Conservation (phyloP, 2,329 filamentous ascomycete genomes). For the Nigrospora sphaerica region DNA sequence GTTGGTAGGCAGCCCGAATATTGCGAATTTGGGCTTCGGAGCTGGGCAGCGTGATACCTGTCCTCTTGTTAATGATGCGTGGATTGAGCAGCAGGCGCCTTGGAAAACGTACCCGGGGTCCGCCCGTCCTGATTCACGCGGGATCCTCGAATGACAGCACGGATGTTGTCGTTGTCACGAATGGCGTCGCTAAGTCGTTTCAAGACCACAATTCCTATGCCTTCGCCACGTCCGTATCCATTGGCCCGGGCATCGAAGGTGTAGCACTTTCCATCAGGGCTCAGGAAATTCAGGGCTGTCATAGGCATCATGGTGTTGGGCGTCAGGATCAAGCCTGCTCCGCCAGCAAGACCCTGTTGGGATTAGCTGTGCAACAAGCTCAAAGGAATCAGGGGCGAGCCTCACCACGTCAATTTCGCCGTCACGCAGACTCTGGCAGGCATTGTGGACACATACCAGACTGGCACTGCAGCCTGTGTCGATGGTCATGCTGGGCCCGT, state of each 20-base stretch:
- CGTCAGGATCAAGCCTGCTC: constrained; percentile 45
- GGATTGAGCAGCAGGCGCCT: neutral
- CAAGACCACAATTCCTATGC: constrained; percentile 50
- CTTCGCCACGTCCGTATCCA: constrained; percentile 60
- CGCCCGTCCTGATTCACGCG: constrained; percentile 51
- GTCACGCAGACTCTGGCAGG: constrained; percentile 25
- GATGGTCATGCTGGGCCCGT: constrained; percentile 32
- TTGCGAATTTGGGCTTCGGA: constrained; percentile 41
- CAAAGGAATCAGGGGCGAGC: neutral
- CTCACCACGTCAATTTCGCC: constrained; percentile 21
- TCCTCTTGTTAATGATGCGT: neutral
- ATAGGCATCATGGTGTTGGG: constrained; percentile 50
- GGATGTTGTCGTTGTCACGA: constrained; percentile 50
- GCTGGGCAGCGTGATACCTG: constrained; percentile 52
- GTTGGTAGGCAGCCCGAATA: constrained; percentile 38
- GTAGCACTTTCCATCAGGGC: constrained; percentile 41
- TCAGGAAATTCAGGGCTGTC: constrained; percentile 46
- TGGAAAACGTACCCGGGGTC: constrained; percentile 34
- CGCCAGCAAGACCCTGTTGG: constrained; percentile 37
- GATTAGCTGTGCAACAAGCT: constrained; percentile 7
- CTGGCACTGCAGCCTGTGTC: constrained; percentile 40
- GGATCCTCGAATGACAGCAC: constrained; percentile 47
- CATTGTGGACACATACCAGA: constrained; percentile 33
- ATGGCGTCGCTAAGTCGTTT: constrained; percentile 53
- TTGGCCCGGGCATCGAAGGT: constrained; percentile 52